Base-by-base conservation (phyloP, 2,329 filamentous ascomycete species). In the Blastomyces gilchristii region DNA sequence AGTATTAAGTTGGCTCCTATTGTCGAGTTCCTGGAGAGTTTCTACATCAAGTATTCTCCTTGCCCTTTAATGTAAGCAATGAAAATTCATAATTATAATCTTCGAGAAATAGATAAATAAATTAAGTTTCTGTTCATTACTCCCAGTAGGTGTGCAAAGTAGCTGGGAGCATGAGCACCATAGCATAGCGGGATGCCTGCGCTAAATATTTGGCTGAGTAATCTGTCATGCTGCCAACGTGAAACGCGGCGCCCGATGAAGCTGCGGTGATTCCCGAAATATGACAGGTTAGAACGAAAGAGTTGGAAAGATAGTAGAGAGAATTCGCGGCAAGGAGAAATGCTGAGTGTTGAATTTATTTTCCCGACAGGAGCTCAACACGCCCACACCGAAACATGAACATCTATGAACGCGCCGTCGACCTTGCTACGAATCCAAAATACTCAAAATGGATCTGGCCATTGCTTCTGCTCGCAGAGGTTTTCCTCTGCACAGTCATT, bases 391-490 rank as follows among this genome's bases (percentile, higher is more conserved):
- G 37, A 14, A 62, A 45, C 14, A 62, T 56, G 60, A 53, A 63
- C 43, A 39, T 73, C 61, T 73, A 70, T 62, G 65, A 65, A 50
- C 65, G 71, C n/a, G 61, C 73, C 54, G 65, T 70, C 60, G 74
- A 75, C 66, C 66, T 86, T 14, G 76, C 80, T 39, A 78, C 73
- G n/a, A 81, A 86, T 66, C 80, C 82, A 0, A 77, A 76, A 58
- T 81, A 86, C 69, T 81, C 81, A 58, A 75, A 72, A 82, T 87
- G 85, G 85, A 81, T 92, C 52, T 79, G 86, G 6, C 82, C 86
- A 0, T 77, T 85, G 3, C 80, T 96, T 6, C 80, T 94, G 67
- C 73, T 88, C 41, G 79, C 83, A 62, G 92, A 97, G 72, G 85
- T 85, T 8, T 75, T 83, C 22, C 82, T 96, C 28, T 94, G 89